These are phyloP conservation scores for Phialophora verrucosa DNA, from an alignment of 2,329 filamentous ascomycete species.

Conservation along the genomic window DNA sequence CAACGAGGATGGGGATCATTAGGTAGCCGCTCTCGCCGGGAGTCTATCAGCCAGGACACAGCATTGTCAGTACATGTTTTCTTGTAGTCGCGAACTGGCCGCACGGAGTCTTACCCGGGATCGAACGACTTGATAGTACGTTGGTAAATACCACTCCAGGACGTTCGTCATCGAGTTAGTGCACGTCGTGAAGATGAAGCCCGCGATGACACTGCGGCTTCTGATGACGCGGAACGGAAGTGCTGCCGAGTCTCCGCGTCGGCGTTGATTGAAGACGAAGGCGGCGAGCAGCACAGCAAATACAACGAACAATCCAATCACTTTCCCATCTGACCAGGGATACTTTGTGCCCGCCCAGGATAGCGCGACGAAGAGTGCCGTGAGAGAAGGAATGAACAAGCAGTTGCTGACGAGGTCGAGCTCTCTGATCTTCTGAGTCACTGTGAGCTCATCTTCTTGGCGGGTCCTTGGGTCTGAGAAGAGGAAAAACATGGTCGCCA, in stretches of 20 bases:
- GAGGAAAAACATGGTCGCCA: slow-evolving; percentile 31
- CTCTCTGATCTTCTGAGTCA: slow-evolving; percentile 47
- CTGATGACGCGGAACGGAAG: slow-evolving; percentile 56
- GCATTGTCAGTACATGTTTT: not conserved
- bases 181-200: slow-evolving; percentile 44
- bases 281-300: slow-evolving; percentile 46
- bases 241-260: slow-evolving; percentile 54
- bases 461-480: not conserved
- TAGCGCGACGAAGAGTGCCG: slow-evolving; percentile 44
- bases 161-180: slow-evolving; percentile 39
- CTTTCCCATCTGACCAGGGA: slow-evolving; percentile 2
- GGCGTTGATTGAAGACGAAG: slow-evolving; percentile 56
- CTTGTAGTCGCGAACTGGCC: not conserved
- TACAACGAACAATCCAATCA: slow-evolving; percentile 47
- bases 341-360: not conserved
- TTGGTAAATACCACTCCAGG: slow-evolving; percentile 28
- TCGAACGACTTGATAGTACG: slow-evolving; percentile 41
- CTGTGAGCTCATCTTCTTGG: not conserved
- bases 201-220: slow-evolving; percentile 47
- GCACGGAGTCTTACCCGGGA: not conserved
- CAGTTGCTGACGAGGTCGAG: slow-evolving; percentile 52
- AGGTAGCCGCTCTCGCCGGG: not conserved
- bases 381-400: slow-evolving; percentile 54
- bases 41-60: not conserved
- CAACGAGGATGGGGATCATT: slow-evolving; percentile 2